Base-by-base conservation (phyloP, 2,329 filamentous ascomycete species). In the Fusarium brevicatenulatum region DNA sequence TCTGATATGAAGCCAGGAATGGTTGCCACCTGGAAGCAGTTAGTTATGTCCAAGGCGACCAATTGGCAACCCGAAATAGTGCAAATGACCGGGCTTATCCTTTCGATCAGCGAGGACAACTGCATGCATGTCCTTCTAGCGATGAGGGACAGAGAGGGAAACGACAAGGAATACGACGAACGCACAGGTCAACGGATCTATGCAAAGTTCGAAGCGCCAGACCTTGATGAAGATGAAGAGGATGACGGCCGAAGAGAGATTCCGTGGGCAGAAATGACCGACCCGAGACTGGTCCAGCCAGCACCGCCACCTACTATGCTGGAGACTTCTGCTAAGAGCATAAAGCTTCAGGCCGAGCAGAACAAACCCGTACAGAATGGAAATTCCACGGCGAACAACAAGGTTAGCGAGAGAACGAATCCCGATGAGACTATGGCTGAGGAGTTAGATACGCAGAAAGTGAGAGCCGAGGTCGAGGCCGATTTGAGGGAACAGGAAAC, bases 141-240 rank as follows among this genome's bases (percentile, higher is more conserved):
- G 5, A 87, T 87, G 69, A 88, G 93, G 34, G 93, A 97, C 77
- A 84, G 91, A 53, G 82, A 87, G 18, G 81, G 86, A 9, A 88
- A 86, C 59, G 84, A 90, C 70, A 91, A 88, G 76, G 80, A 82
- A 23, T 91, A 90, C 72, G 91, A 95, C 74, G 86, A 90, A 16
- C 82, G 87, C 43, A 91, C 92, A 0, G 94, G 94, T 1, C 86
- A 92, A 69, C 88, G 94, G 15, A 82, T 94, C 15, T 97, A 95
- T 75, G 90, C 88, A 70, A 93, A 91, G 65, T 96, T 97, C 72
- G 94, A 97, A 76, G 90, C 91, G 74, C 91, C 92, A 1, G 88
- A 89, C 16, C 83, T 89, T 12, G 87, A 90, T 11, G 90, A 57
- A 28, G 40, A 91, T 1, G 85, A 85, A 40, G 87, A 89, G 18